Evolutionary conservation across 163 green algal genomes (phyloP).

Genomic region (Prototheca wickerhamii): DNA sequence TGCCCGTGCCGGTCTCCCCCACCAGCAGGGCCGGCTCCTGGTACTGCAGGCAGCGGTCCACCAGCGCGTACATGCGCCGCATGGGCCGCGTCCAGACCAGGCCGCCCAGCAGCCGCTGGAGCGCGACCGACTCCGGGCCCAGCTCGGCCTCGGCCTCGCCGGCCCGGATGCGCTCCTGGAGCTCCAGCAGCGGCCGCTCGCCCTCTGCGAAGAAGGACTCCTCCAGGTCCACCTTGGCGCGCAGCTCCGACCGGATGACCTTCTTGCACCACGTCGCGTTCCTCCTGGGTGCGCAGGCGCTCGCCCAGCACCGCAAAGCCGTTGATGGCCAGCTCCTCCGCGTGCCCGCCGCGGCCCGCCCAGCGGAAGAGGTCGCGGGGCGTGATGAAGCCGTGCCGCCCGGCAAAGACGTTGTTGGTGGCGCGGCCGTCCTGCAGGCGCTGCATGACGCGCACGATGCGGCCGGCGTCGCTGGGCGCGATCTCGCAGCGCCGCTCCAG

Average conservation of each 20-base stretch:
- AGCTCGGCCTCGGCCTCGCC: background rate
- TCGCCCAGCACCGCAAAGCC: slow-evolving; percentile 89
- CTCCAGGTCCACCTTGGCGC: slow-evolving; percentile 59
- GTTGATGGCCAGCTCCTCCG: slow-evolving; percentile 71
- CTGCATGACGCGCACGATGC: slow-evolving; percentile 83
- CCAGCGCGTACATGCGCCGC: slow-evolving; percentile 66
- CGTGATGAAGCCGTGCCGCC: slow-evolving; percentile 94
- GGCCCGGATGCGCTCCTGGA: slow-evolving; percentile 31
- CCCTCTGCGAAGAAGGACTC: slow-evolving; percentile 51
- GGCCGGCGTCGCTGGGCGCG: slow-evolving; percentile 67
- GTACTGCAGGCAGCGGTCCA: slow-evolving; percentile 49
- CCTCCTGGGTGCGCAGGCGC: slow-evolving; percentile 67
- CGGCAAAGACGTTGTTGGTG: slow-evolving; percentile 75
- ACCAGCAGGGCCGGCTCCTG: slow-evolving; percentile 86
- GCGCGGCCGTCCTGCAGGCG: slow-evolving; percentile 77
- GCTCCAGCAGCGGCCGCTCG: slow-evolving; percentile 35
- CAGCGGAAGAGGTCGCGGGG: slow-evolving; percentile 89
- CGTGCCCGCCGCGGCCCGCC: slow-evolving; percentile 54
- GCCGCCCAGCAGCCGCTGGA: slow-evolving; percentile 26
- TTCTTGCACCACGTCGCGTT: slow-evolving; percentile 65
- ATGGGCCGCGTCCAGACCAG: slow-evolving; percentile 94
- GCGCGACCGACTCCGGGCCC: background rate
- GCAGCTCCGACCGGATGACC: slow-evolving; percentile 65
- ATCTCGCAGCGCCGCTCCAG: slow-evolving; percentile 77
- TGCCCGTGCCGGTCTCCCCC: slow-evolving; percentile 93